phyloP scores from a whole-genome alignment of 2,329 filamentous ascomycete genomes.

The Diaporthe citriasiana region DNA sequence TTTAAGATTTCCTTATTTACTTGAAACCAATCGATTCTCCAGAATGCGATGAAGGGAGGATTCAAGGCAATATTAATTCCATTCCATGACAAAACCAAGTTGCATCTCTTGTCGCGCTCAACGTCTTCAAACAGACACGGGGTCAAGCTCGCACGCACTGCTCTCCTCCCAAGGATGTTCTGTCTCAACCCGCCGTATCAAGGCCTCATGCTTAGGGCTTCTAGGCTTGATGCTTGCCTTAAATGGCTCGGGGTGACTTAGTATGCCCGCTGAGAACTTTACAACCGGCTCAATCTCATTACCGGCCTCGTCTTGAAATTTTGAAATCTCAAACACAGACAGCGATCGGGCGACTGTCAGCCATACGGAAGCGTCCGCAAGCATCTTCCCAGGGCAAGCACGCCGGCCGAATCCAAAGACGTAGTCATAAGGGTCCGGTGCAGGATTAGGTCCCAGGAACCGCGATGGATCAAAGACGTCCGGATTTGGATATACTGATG shows the following conservation, averaged over 20 bases:
- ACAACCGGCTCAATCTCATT: constrained; percentile 49
- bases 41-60: too few relatives aligned
- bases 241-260: constrained; percentile 47
- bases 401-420: constrained; percentile 44
- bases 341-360: constrained; percentile 53
- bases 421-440: constrained; percentile 33
- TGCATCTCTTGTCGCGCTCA: not conserved
- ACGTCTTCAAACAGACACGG: not conserved
- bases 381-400: constrained; percentile 39
- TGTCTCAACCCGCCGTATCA: constrained; percentile 46
- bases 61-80: not conserved
- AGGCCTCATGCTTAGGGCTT: constrained; percentile 45
- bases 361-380: constrained; percentile 42
- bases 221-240: constrained; percentile 46
- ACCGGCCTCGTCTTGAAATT: constrained; percentile 54
- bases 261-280: constrained; percentile 43
- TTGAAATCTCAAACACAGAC: constrained; percentile 58
- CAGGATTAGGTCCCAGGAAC: constrained; percentile 40
- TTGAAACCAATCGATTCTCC: too few relatives aligned
- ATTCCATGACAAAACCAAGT: not conserved
- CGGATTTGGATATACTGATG: constrained; percentile 37
- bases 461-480: constrained; percentile 42
- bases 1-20: too few relatives aligned
- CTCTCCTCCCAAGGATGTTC: constrained; percentile 45
- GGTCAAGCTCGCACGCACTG: constrained; percentile 25